These are phyloP conservation scores for Helotiales sp. DNA, from an alignment of 2,329 filamentous ascomycete species.

Conservation along the genomic window DNA sequence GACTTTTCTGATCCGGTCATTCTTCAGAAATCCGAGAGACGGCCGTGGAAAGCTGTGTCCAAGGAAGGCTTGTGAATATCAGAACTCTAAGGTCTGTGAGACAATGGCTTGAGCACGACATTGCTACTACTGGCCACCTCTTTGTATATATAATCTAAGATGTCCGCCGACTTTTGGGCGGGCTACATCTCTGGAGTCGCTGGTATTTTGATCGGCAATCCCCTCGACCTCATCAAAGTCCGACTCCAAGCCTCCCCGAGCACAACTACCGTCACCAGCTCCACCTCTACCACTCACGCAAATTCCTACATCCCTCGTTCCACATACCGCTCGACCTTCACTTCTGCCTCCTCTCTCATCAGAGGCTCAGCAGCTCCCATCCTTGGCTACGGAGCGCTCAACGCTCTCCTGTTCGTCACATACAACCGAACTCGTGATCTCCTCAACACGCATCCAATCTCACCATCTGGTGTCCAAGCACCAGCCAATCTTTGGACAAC, in stretches of 20 bases:
- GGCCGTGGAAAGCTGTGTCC: slow-evolving; percentile 10
- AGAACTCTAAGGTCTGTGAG: neutral
- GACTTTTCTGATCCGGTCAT: slow-evolving; percentile 27
- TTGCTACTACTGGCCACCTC: neutral
- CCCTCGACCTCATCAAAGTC: slow-evolving; percentile 78
- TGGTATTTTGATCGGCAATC: slow-evolving; percentile 87
- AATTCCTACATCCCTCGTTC: slow-evolving; percentile 13
- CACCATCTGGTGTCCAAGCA: neutral
- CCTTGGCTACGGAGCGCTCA: slow-evolving; percentile 85
- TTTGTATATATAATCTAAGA: slow-evolving; percentile 9
- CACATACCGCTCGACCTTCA: slow-evolving; percentile 37
- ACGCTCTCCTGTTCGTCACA: slow-evolving; percentile 84
- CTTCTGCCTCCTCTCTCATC: slow-evolving; percentile 43
- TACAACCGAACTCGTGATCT: slow-evolving; percentile 81
- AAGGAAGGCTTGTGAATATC: slow-evolving; percentile 13
- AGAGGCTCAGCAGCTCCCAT: slow-evolving; percentile 81
- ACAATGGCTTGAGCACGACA: slow-evolving; percentile 9
- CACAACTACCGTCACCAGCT: neutral
- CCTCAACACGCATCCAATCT: slow-evolving; percentile 44
- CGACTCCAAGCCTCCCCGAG: slow-evolving; percentile 65
- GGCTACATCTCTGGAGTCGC: slow-evolving; percentile 85
- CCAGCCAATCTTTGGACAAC: slow-evolving; percentile 61
- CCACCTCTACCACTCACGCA: slow-evolving; percentile 7
- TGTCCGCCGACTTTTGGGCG: slow-evolving; percentile 79
- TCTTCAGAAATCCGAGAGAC: slow-evolving; percentile 14